Evolutionary conservation across 2,329 filamentous ascomycete species (phyloP), one percentile per base, ranked within the genome.

Genomic region (Ophiostoma populinum): DNA sequence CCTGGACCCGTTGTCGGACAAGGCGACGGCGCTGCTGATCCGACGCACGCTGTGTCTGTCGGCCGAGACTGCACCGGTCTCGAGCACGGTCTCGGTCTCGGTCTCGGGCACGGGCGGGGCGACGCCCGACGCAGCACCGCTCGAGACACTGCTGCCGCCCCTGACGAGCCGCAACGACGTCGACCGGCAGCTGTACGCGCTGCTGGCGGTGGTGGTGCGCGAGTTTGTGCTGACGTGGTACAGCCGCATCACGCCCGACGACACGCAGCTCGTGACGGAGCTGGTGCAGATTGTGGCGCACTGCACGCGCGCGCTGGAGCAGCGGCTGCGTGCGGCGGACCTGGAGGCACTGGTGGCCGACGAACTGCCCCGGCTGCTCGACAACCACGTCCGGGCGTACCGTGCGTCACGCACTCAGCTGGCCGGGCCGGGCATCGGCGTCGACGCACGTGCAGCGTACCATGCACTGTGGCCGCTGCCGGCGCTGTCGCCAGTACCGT

Each of bases 221-320:
- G 85, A 94, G 44, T 93, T 85, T 52, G 80, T 98, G 24, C 77
- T 90, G 53, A 75, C 73, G 21, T 98, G 90, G 90, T 98, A 98
- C 60, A 67, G 65, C 44, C 87, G 78, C 54, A 90, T 98, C 53
- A 94, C 87, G 2, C 73, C 83, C 4, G 87, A 98, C 55, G 80
- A 86, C 55, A 80, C 86, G 51, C 67, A 72, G 10, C 92, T 98
- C 51, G 75, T 90, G 40, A 76, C 79, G 45, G 86, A 94, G 58
- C 69, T 94, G 39, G 66, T 95, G 36, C 81, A 83, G 49, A 76
- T 93, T 45, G 80, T 95, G 48, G 90, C 87, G 26, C 87, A 95
- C 55, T 90, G 81, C 54, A 93, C 83, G 26, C 68, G 82, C 38
- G 82, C 76, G 7, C 57, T 98, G 39, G 90, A 95, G 57, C 79